Base-by-base conservation (phyloP, 495 filamentous ascomycete genomes). In the Tuber brumale region DNA sequence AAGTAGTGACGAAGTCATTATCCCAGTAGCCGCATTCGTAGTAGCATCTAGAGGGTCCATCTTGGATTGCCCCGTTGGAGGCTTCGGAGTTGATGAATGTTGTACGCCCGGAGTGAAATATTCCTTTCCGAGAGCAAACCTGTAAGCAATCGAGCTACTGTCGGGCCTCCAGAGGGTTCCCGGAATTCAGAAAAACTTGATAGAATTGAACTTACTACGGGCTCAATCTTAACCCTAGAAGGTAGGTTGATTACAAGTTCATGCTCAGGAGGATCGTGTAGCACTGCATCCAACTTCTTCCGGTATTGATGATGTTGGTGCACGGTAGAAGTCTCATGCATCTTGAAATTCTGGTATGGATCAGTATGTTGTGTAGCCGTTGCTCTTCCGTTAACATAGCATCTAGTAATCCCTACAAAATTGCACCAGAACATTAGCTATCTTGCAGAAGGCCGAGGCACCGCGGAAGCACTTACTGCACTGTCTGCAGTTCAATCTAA, bases 401-500 rank as follows among this genome's bases (percentile, higher is more conserved):
- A 97, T 84, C 76, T 87, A 84, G 8, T 84, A 45, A 70, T 86
- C 61, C 78, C 82, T 83, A 61, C 42, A 1, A 72, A 79, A 41
- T 76, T 66, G 42, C 72, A 45, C 71, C 69, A 72, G 21, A 74
- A 72, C 69, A 61, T 71, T 51, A n/a, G 46, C 48, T 31, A 51
- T 21, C 51, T 48, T 39, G 35, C 48, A n/a, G 57, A 69, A 57
- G 31, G 16, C 57, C 42, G 35, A 76, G 66, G 41, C 66, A 42
- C 77, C 73, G n/a, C 35, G 73, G 16, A 86, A 84, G 72, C 88
- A 92, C 81, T 94, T 88, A 74, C 89, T 89, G 81, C 92, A 93
- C 84, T 99, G 95, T 74, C 94, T 91, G 81, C 94, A 94, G 81
- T 97, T 93, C 77, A 99, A 87, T 43, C 86, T 87, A 42, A 99